Base-by-base conservation (phyloP, 1,139 yeast species). In the Pichia sp. region DNA sequence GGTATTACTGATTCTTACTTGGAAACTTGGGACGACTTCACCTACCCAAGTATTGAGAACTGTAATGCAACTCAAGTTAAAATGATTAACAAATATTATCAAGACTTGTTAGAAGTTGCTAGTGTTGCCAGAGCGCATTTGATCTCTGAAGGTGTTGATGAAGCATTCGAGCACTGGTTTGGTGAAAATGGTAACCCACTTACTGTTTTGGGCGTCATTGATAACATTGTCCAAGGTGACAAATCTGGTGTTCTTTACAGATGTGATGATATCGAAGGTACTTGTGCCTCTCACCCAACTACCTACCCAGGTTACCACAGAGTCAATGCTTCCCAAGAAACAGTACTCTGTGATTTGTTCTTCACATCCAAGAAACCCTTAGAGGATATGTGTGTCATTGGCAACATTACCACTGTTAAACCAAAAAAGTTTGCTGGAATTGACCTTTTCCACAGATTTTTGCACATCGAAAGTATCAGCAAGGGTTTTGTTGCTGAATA, bases 301-400 rank as follows among this genome's bases (percentile, higher is more conserved):
- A 29, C 16, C 11, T 60, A 52, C 19, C 55, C 61, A 13, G 62
- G 62, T 34, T 54, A 60, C 44, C 61, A 54, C 41, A 53, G 62
- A 38, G 51, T 11, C 6, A 55, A 52, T 36, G 53, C 49, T n/a
- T 40, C 54, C 8, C 53, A 57, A 58, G 53, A 63, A 55, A 50
- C 71, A 11, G 72, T 69, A 32, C 63, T 70, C 51, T 70, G 72
- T 59, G 71, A 68, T 49, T 54, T 65, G 43, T 66, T 67, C 48
- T 68, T 64, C 56, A 58, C 60, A 31, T 54, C 67, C 4, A 67
- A 64, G 57, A 59, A 55, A 49, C 64, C 64, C 40, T 52, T 68
- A 38, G 55, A 61, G 5, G 62, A 62, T 38, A 57, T 68, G 46
- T 69, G 72, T 55, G 59, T 64, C 13, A 62, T 61, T 47, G 71